These are phyloP conservation scores for Isabelozyma pseudorhagii DNA, from an alignment of 805 yeast species.

Conservation along the genomic window DNA sequence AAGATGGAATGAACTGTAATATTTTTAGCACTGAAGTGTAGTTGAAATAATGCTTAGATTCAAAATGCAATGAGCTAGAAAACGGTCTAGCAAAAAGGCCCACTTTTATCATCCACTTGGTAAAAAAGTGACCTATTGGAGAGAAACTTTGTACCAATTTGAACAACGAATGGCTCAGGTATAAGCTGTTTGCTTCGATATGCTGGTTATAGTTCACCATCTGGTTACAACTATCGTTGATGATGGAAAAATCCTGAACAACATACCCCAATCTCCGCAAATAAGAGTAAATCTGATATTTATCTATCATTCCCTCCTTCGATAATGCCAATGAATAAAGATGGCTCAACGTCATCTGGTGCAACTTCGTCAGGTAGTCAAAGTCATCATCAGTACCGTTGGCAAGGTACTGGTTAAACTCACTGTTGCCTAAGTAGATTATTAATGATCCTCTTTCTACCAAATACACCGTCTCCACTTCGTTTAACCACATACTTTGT, in stretches of 20 bases:
- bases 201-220: background rate
- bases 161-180: background rate
- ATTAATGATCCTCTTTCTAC: constrained; percentile 69
- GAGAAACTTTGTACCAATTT: background rate
- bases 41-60: constrained; percentile 22
- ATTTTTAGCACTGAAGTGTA: constrained; percentile 19
- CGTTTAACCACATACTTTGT: constrained; percentile 46
- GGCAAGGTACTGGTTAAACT: constrained; percentile 16
- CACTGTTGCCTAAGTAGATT: constrained; percentile 20
- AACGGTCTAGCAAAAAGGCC: constrained; percentile 14
- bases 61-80: constrained; percentile 12
- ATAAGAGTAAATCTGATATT: constrained; percentile 66
- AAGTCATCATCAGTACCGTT: constrained; percentile 13
- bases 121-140: background rate
- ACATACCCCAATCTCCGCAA: constrained; percentile 73
- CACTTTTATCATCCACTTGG: background rate
- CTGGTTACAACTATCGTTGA: background rate
- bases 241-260: constrained; percentile 1
- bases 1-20: constrained; percentile 16
- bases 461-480: constrained; percentile 72
- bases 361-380: constrained; percentile 16
- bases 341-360: constrained; percentile 57
- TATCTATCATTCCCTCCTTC: constrained; percentile 34
- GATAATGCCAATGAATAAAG: constrained; percentile 53
- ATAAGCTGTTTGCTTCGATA: too few species aligned